A percentile compares a stretch with the other conserved stretches of the same genome.
Conservation (phyloP, 2,329 filamentous ascomycete genomes). For the Aspergillus sclerotialis region DNA sequence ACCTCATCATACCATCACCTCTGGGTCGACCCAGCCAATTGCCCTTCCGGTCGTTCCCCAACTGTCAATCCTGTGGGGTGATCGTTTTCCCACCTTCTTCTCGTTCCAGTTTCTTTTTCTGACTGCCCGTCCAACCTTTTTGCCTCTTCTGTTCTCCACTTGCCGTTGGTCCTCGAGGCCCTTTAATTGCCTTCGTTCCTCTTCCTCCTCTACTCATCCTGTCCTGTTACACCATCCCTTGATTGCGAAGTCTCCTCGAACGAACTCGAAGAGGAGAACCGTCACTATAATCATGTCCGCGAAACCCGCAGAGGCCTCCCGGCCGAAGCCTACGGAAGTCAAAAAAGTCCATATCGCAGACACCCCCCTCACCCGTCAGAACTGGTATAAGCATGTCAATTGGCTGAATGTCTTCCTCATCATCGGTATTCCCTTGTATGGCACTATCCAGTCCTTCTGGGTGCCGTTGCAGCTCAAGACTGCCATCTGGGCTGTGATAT, state of each 20-base stretch:
- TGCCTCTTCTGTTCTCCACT: constrained; percentile 4
- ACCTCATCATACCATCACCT: too few species aligned
- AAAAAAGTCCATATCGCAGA: constrained; percentile 85
- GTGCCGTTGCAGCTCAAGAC: constrained; percentile 68
- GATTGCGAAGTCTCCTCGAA: background rate
- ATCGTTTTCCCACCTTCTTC: too few species aligned
- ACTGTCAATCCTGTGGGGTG: too few species aligned
- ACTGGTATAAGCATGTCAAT: constrained; percentile 91
- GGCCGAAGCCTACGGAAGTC: constrained; percentile 31
- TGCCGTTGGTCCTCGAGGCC: too few species aligned
- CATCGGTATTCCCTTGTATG: constrained; percentile 66
- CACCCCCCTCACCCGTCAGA: constrained; percentile 67
- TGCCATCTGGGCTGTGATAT: constrained; percentile 63
- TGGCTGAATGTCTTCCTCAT: constrained; percentile 86
- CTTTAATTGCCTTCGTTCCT: constrained; percentile 1
- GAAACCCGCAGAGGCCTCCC: constrained; percentile 24
- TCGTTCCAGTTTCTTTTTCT: too few species aligned
- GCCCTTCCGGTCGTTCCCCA: background rate
- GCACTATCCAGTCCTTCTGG: constrained; percentile 69
- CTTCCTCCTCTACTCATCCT: constrained; percentile 1
- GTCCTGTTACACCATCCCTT: too few species aligned
- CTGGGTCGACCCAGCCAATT: too few species aligned
- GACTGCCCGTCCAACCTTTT: too few species aligned
- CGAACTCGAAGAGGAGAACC: too few species aligned
- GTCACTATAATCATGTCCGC: constrained; percentile 35